Conservation (phyloP, 768 basidiomycete species). For the Astraeus odoratus region DNA sequence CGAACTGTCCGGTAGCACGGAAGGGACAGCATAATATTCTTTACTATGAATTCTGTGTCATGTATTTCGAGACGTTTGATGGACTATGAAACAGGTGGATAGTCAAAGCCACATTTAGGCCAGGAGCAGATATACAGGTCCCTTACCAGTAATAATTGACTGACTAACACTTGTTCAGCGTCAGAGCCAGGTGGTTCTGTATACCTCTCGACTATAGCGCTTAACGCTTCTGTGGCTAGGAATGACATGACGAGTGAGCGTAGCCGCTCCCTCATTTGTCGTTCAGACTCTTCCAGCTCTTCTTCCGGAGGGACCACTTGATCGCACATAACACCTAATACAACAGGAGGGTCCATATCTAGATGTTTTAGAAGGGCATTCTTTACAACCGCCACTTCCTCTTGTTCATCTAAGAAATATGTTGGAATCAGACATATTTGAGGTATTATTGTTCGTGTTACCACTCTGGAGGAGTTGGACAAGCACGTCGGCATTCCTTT, state of each 20-base stretch:
- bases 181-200: constrained; percentile 35
- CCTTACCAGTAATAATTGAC: constrained; percentile 45
- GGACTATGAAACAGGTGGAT: constrained; percentile 33
- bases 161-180: constrained; percentile 42
- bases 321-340: constrained; percentile 63
- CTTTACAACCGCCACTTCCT: constrained; percentile 58
- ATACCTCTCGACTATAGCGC: constrained; percentile 38
- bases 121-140: background rate
- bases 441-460: constrained; percentile 19
- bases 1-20: constrained; percentile 35
- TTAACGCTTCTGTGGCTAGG: constrained; percentile 45
- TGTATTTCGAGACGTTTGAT: constrained; percentile 35
- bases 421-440: constrained; percentile 5
- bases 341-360: constrained; percentile 52
- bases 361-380: constrained; percentile 54
- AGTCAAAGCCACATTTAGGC: background rate
- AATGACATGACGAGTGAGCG: constrained; percentile 56
- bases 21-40: constrained; percentile 46
- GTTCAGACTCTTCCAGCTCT: constrained; percentile 50
- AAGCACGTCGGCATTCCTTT: constrained; percentile 67
- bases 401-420: constrained; percentile 46
- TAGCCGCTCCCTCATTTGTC: constrained; percentile 47
- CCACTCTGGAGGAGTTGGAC: constrained; percentile 72
- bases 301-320: constrained; percentile 51
- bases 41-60: constrained; percentile 43